Evolutionary conservation across 73 alveolate genomes (phyloP), one percentile per base, ranked within the genome.

Genomic region (Paramecium tetraurelia): DNA sequence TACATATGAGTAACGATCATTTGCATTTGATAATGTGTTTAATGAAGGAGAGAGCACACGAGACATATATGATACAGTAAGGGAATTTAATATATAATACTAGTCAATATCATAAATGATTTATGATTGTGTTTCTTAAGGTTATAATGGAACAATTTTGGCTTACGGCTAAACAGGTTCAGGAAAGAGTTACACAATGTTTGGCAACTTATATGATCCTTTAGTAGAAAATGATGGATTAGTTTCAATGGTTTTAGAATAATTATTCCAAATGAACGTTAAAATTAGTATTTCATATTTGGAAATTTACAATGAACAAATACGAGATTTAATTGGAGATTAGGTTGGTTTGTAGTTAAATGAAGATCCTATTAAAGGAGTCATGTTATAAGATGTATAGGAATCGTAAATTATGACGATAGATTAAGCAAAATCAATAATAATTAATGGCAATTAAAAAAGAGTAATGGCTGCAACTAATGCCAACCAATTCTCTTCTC

Each of bases 301-400:
- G n/a, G 99, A 98, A 86, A 97, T 98, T 50, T 98, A 98, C 93
- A 97, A 97, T 87, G 99, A 98, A 95, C 98, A 98, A 86, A 98
- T 98, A 44, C 86, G 98, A 36, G 99, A 98, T 92, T 95, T 98
- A 16, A 94, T 85, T 16, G 96, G 94, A 63, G 95, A 89, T 16
- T 92, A 92, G 24, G 63, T 83, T 20, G 96, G 96, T 77, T 95
- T 96, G 63, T 97, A 97, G 44, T 94, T 98, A 22, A 97, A 97
- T 92, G 99, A 97, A 92, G 97, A 95, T 48, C 98, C 99, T 24
- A 95, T 96, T 48, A 97, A 93, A 92, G 99, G 99, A 21, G 97
- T 96, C 43, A 97, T 95, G 95, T 97, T 98, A 38, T 93, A 97
- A 75, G 99, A 97, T 92, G 76, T 85, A 6, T 5, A 50, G 8